Conservation (phyloP, 2,329 filamentous ascomycete species). For the Rutstroemia sydowiana region DNA sequence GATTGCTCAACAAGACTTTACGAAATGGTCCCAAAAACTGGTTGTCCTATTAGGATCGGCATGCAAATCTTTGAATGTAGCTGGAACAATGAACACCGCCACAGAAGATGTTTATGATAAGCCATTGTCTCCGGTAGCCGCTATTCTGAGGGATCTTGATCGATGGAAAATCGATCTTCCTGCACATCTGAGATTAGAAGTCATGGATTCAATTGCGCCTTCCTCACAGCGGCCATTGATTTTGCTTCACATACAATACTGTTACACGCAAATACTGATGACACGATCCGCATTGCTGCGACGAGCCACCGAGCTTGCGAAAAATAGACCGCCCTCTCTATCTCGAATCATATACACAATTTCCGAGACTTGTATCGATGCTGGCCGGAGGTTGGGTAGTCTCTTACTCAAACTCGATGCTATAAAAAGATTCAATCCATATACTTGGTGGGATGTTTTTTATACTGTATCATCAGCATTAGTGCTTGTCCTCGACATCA, state of each 20-base stretch:
- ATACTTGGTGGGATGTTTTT: neutral
- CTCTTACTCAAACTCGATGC: neutral
- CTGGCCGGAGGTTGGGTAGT: neutral
- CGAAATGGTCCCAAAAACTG: slow-evolving; percentile 33
- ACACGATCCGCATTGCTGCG: neutral
- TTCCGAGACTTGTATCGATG: neutral
- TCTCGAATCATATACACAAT: neutral
- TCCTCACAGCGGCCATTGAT: neutral
- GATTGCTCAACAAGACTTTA: slow-evolving; percentile 31
- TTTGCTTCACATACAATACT: neutral
- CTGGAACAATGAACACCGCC: neutral
- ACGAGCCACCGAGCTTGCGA: neutral
- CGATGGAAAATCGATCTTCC: slow-evolving; percentile 34
- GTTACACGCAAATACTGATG: neutral
- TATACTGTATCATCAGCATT: neutral
- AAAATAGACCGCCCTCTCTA: neutral
- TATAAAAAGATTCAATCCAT: neutral
- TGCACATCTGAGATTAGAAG: slow-evolving; percentile 27
- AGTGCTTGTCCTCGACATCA: neutral
- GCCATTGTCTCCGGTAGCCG: slow-evolving; percentile 33
- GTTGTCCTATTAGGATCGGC: slow-evolving; percentile 32
- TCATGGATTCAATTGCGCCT: neutral
- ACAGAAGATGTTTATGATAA: slow-evolving; percentile 33
- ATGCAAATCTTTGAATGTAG: slow-evolving; percentile 32
- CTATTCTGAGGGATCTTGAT: slow-evolving; percentile 33